Conservation (phyloP, 2,329 filamentous ascomycete genomes). For the Exophiala sp. region DNA sequence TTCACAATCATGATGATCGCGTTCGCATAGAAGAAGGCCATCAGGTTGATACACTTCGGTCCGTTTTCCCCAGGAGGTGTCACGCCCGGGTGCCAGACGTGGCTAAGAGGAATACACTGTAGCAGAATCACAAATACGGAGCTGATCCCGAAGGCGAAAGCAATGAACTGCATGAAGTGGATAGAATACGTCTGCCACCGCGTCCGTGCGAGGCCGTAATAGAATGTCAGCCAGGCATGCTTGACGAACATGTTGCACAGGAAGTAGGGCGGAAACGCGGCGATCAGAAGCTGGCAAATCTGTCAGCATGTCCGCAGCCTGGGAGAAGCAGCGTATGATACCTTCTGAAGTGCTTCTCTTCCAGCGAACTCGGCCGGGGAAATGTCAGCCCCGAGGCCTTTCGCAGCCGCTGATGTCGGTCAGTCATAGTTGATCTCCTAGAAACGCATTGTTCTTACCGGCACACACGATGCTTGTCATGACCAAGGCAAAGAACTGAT, state of each 20-base stretch:
- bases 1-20: conserved; percentile 22
- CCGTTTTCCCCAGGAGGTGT: neutral
- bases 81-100: conserved; percentile 5
- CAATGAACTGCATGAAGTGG: conserved; percentile 20
- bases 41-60: conserved; percentile 16
- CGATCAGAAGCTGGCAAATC: conserved; percentile 18
- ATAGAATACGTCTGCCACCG: conserved; percentile 18
- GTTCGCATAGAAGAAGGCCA: conserved; percentile 22
- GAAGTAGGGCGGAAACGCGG: conserved; percentile 22
- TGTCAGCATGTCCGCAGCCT: neutral
- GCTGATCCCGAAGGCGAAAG: conserved; percentile 19
- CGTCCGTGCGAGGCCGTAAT: conserved; percentile 21
- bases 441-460: conserved; percentile 7
- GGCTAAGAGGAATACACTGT: conserved; percentile 17
- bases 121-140: conserved; percentile 17
- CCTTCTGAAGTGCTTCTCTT: conserved; percentile 19
- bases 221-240: conserved; percentile 25
- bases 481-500: conserved; percentile 20
- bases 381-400: conserved; percentile 20
- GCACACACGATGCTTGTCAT: conserved; percentile 21
- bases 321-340: neutral
- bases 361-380: conserved; percentile 12
- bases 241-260: conserved; percentile 26
- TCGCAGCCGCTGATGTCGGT: conserved; percentile 17
- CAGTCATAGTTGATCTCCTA: neutral